Evolutionary conservation across 2,329 filamentous ascomycete genomes (phyloP), one percentile per base, ranked within the genome.

Genomic region (Penicillium glabrum): DNA sequence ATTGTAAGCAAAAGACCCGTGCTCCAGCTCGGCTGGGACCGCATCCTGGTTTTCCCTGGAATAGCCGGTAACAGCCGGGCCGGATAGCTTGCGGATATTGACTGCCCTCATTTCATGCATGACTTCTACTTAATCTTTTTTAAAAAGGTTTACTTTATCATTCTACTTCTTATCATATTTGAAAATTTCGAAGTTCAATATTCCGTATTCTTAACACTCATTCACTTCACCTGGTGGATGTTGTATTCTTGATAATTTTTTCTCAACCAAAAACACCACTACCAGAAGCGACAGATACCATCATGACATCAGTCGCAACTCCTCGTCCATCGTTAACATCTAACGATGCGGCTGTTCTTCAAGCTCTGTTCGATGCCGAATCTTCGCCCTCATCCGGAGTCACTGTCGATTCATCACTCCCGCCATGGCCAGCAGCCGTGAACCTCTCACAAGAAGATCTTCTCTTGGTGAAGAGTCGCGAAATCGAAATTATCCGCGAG

Each of bases 321-420:
- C 45, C 64, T 19, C 62, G 62, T 7, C 70, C 69, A 24, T 65
- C 64, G 35, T 71, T 80, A 35, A 74, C 72, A 24, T 70, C 73
- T 43, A 79, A 79, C 62, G 77, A 79, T 61, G 69, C 75, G n/a
- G 72, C 72, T 24, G 76, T 80, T 35, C 71, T 80, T 9, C 73
- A 77, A 56, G 77, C 77, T 16, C 74, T 80, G 33, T 80, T 80
- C 54, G 77, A 80, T 53, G 75, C 76, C 9, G 77, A 79, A 61
- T 75, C 75, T 13, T 75, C 74, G 4, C 71, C 72, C 0, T 72
- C 73, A 8, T 72, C 74, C 6, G 69, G 72, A 19, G 65, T 76
- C 14, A 66, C 67, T 53, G 73, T 81, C 58, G 67, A 76, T 54
- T 37, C 67, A 10, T 69, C 72, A 0, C 67, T 80, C 13, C 73